Evolutionary conservation across 306 rosid species (phyloP), one percentile per base, ranked within the genome.

Genomic region (Astragalus membranaceus): DNA sequence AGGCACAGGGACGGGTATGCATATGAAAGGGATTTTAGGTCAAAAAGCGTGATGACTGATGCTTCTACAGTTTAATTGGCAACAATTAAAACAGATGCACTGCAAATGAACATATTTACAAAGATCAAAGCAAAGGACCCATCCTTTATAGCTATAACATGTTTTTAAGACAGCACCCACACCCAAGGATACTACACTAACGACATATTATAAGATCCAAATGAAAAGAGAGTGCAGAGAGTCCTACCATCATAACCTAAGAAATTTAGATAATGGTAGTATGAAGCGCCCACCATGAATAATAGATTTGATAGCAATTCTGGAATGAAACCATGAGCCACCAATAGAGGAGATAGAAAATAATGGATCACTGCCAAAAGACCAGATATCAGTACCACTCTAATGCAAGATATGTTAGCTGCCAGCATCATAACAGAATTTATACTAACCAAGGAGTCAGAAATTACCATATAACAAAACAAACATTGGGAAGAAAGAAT

Each of bases 401-500:
- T 16, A 70, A 14, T 70, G 49, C 47, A 29, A 52, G 17, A 73
- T 36, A 39, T 12, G 20, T n/a, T 69, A 33, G 58, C 64, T 39
- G 71, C 56, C 66, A 67, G 55, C 49, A 76, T 51, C 56, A 66
- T 49, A 29, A 72, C 17, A 43, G 11, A 58, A 54, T 50, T 4
- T 44, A 75, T 72, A 49, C 64, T n/a, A 51, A 53, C 17, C 33
- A 14, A 70, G 59, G 57, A 30, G 62, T 75, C 67, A 75, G 78
- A 73, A 49, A 69, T 82, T 88, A 95, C 99, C 99, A 47, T 91
- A 91, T 54, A 85, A 87, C 85, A 91, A 67, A 69, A 95, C 99
- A 80, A 95, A 89, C 95, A 91, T 71, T 14, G 99, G 99, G 86
- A 95, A 91, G 92, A 95, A 95, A 80, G 99, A 95, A 89, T 95